Evolutionary conservation across 768 basidiomycete species (phyloP), one percentile per base, ranked within the genome.

Genomic region (Hypsizygus marmoreus): DNA sequence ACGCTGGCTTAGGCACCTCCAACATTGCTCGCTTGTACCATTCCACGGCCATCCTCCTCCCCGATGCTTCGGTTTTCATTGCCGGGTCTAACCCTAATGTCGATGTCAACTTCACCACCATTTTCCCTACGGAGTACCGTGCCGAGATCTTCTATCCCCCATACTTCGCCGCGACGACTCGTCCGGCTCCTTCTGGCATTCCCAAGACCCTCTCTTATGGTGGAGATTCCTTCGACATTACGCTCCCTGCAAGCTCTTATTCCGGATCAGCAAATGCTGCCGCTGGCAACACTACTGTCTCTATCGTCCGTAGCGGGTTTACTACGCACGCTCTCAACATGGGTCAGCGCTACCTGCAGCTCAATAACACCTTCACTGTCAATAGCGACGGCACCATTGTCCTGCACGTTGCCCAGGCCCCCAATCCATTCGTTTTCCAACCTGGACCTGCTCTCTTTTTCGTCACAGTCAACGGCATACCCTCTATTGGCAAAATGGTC

Each of bases 31-130:
- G 94, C 43, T 66, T 98, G 59, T 98, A 98, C 67, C 95, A 98
- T 69, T 95, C 93, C 0, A 80, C 81, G 0, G 94, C 92, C 7
- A 77, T 95, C n/a, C 79, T 97, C 19, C 80, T 97, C 12, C 86
- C 92, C 7, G 93, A 89, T 49, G 90, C 81, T 1, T 89, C 88
- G 2, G 84, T 98, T 28, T 65, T 97, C 38, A 79, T 95, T 53
- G 91, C 91, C 23, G 95, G 95, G 6, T 92, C 91, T 24, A 97
- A 97, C 69, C 94, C 95, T 1, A 95, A 95, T 59, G 74, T 88
- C 25, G 94, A 97, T 56, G 85, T 87, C 49, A 84, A 86, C 56
- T 49, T 70, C 25, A 64, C 70, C n/a, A 76, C 79, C 8, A 29
- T 73, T 26, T 92, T 74, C 73, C 84, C 86, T 1, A 92, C 92